Base-by-base conservation (phyloP, 306 rosid genomes). In the Carpinus viminea region DNA sequence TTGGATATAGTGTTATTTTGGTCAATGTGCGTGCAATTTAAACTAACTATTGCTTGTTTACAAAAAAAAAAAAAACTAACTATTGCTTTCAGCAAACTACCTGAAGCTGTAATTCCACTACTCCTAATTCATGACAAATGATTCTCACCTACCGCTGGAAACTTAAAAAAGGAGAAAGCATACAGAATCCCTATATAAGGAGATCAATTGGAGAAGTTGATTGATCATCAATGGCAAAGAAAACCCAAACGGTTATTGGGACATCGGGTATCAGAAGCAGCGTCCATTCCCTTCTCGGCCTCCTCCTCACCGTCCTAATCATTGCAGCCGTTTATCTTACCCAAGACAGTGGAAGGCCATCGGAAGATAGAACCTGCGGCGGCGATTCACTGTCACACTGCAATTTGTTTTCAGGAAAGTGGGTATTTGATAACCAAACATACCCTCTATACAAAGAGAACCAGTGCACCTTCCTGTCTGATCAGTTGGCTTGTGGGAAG, bases 401-500 rank as follows among this genome's bases (percentile, higher is more conserved):
- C 84, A 77, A 93, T 85, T 59, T 88, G 82, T 93, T 86, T 60
- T 80, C 78, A 13, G 98, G 98, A 10, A 88, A 87, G 26, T 93
- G 98, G 98, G 88, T 93, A 47, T 90, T 82, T 65, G 96, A 93
- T 74, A 91, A 91, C 64, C 51, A 81, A 24, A 78, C 97, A 17
- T 87, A 93, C 86, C 98, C 97, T 68, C 80, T 90, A 0, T 91
- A 93, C 79, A 89, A 83, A 53, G 97, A 90, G 80, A 55, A 73
- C 31, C 74, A 90, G 50, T 93, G 97, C 78, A 82, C 65, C 0
- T 93, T 86, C 84, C 88, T 90, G 97, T 93, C 97, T 16, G 98
- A 93, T 77, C 97, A 93, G 20, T 69, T 93, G 90, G 98, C 97
- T 31, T 93, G 98, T 86, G 95, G 73, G 85, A 93, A 90, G 75